Base-by-base conservation (phyloP, 2,329 filamentous ascomycete genomes). In the Colletotrichum tabaci region DNA sequence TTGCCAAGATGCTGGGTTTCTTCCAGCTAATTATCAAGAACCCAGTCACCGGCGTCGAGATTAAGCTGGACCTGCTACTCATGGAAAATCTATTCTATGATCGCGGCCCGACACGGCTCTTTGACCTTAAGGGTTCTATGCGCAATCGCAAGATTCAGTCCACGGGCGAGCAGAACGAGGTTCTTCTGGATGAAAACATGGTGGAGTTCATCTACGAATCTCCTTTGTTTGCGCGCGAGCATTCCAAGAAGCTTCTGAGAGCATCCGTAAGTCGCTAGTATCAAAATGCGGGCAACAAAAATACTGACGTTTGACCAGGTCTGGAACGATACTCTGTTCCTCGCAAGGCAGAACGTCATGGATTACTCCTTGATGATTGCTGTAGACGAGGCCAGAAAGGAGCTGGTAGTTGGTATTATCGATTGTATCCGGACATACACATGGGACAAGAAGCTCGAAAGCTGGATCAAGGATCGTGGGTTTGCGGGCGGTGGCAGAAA, bases 71-170 rank as follows among this genome's bases (percentile, higher is more conserved):
- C 81, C 88, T 99, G 64, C 86, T 99, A 5, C 88, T 99, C 21
- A 99, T 98, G 91, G 96, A 99, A 83, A 99, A 99, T 76, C 85
- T 99, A 18, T 99, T 99, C 81, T 99, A 99, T 79, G 96, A 98
- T 79, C 93, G 96, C 38, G 91, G 91, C 21, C 95, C 95, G 0
- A 96, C 94, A 40, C 91, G 96, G 52, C 95, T 95, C 58, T 96
- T 99, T 79, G 96, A 99, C 79, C 89, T 99, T 73, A 99, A 99
- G 80, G 96, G 96, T 2, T 98, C 94, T 10, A 99, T 99, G 96
- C 92, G 96, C 57, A 99, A 99, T 83, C 94, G 96, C 77, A 98
- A 98, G 80, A 98, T 98, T 56, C 92, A 98, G 79, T 94, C 93
- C 38, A 99, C 96, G 0, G 97, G 96, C 63, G 94, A 98, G 82